Percentiles rank a stretch among this genome's conserved stretches.
Evolutionary conservation across 306 rosid species (phyloP).

Genomic region (Pueraria montana): DNA sequence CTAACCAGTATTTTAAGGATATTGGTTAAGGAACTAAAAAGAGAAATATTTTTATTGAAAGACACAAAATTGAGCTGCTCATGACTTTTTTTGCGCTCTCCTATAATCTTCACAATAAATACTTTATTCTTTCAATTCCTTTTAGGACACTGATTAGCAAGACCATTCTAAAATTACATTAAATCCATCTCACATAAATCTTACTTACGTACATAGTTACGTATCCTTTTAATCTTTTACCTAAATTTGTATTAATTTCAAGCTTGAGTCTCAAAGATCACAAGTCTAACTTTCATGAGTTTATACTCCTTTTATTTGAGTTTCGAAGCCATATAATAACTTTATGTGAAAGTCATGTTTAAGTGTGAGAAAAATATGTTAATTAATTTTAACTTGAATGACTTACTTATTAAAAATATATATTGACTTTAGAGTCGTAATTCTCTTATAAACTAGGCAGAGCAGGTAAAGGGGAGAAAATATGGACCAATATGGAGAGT

Average conservation of each 20-base stretch:
- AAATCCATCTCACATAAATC: no score
- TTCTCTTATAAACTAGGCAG: neutral
- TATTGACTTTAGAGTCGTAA: neutral
- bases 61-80: no score
- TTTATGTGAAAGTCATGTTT: neutral
- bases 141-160: no score
- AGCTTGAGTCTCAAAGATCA: neutral
- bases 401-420: neutral
- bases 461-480: conserved; percentile 1
- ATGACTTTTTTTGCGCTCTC: no score
- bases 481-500: neutral
- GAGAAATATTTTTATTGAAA: no score
- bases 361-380: neutral
- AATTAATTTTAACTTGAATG: neutral
- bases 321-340: neutral
- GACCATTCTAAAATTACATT: no score
- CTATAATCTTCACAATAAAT: no score
- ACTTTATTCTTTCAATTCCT: no score
- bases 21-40: no score
- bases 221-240: no score
- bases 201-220: no score
- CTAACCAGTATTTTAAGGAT: no score
- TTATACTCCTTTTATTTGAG: neutral
- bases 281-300: neutral
- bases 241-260: neutral